Conservation (phyloP, 805 yeast genomes). For the Pichia californica region DNA sequence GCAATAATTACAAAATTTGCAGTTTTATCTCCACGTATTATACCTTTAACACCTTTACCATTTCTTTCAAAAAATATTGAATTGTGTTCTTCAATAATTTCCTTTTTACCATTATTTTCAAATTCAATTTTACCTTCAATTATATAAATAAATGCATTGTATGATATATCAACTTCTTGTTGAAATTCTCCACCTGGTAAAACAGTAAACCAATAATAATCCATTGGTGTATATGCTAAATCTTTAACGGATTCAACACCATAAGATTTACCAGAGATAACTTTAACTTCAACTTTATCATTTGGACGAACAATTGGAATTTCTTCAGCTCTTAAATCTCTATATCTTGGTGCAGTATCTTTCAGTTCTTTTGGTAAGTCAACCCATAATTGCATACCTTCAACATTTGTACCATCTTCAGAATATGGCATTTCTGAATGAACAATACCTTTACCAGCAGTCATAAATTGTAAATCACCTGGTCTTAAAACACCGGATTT, state of each 20-base stretch:
- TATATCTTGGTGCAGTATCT: conserved; percentile 63
- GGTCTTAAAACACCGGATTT: conserved; percentile 67
- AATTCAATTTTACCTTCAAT: conserved; percentile 54
- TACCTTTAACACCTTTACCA: conserved; percentile 56
- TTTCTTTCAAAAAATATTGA: conserved; percentile 62
- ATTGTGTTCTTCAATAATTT: conserved; percentile 38
- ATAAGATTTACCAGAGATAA: conserved; percentile 70
- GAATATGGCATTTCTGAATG: conserved; percentile 83
- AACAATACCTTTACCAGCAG: conserved; percentile 83
- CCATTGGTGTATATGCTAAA: conserved; percentile 76
- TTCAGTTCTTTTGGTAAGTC: conserved; percentile 65
- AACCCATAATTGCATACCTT: conserved; percentile 85
- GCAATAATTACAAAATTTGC: conserved; percentile 69
- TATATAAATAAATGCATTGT: conserved; percentile 65
- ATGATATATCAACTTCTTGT: conserved; percentile 54
- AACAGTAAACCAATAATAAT: conserved; percentile 60
- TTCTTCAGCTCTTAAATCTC: conserved; percentile 65
- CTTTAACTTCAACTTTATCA: conserved; percentile 59
- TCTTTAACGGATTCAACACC: conserved; percentile 71
- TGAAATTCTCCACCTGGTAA: conserved; percentile 58
- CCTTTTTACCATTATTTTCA: conserved; percentile 26
- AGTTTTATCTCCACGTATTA: conserved; percentile 38
- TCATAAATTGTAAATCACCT: conserved; percentile 91
- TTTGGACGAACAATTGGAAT: conserved; percentile 63
- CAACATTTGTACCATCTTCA: conserved; percentile 39